These are phyloP conservation scores for Medicago lupulina DNA, from an alignment of 306 rosid genomes.

Conservation along the genomic window DNA sequence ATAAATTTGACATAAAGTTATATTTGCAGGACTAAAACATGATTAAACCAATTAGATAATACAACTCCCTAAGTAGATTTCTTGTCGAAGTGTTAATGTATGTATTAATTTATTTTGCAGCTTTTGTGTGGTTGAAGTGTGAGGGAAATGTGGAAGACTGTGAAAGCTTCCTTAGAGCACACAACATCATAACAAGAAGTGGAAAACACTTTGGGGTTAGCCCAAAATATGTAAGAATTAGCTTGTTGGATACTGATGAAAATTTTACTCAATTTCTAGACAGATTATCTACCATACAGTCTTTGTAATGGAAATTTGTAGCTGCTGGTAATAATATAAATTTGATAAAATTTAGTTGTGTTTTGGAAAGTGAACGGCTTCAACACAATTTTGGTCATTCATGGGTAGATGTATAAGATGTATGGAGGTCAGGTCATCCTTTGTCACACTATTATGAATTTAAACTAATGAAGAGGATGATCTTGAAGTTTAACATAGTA, in stretches of 20 bases:
- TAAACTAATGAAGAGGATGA: neutral
- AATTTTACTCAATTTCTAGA: slow-evolving; percentile 48
- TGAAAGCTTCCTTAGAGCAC: slow-evolving; percentile 48
- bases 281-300: slow-evolving; percentile 44
- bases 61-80: neutral
- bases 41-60: too few relatives aligned
- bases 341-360: too few relatives aligned
- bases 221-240: slow-evolving; percentile 56
- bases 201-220: slow-evolving; percentile 60
- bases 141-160: slow-evolving; percentile 56
- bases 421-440: neutral
- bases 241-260: slow-evolving; percentile 58
- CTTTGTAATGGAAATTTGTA: neutral
- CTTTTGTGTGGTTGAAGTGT: slow-evolving; percentile 63
- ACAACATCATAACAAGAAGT: slow-evolving; percentile 58
- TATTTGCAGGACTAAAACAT: too few relatives aligned
- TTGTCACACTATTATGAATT: neutral
- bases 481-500: too few relatives aligned
- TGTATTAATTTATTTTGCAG: slow-evolving; percentile 33
- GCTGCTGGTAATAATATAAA: neutral
- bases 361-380: neutral
- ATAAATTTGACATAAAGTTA: too few relatives aligned
- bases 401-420: neutral
- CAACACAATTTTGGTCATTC: neutral
- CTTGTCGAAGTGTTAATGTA: neutral